phyloP scores from a whole-genome alignment of 768 basidiomycete species.

The Podaxis sp. region DNA sequence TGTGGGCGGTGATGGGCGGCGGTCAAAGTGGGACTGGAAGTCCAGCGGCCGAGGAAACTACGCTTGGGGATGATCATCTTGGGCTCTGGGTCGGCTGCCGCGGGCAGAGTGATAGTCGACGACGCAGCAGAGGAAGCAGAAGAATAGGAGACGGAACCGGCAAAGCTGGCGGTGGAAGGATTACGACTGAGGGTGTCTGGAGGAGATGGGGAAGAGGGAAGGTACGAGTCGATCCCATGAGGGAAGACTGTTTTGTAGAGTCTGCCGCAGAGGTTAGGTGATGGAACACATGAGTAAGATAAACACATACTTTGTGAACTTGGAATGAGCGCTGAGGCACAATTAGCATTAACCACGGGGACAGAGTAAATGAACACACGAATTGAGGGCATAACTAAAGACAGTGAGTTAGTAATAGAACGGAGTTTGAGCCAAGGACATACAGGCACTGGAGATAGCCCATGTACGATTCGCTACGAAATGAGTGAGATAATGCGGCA shows the following conservation, averaged over 20 bases:
- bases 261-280: conserved; percentile 30
- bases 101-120: conserved; percentile 19
- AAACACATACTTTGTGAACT: conserved; percentile 61
- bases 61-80: neutral
- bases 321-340: conserved; percentile 61
- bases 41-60: neutral
- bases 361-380: conserved; percentile 29
- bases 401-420: conserved; percentile 2
- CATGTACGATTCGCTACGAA: conserved; percentile 69
- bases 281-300: neutral
- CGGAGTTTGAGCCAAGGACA: conserved; percentile 23
- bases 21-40: conserved; percentile 20
- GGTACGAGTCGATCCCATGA: conserved; percentile 48
- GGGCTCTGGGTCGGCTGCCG: neutral
- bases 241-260: conserved; percentile 71
- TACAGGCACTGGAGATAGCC: conserved; percentile 80
- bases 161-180: conserved; percentile 18
- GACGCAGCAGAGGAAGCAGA: conserved; percentile 25
- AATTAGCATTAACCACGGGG: neutral
- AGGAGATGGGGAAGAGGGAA: conserved; percentile 32
- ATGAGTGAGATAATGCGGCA: conserved; percentile 2
- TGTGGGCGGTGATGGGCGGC: conserved; percentile 19
- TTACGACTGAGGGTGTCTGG: conserved; percentile 21
- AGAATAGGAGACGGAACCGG: conserved; percentile 22
- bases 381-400: conserved; percentile 49